phyloP scores from a whole-genome alignment of 73 alveolate genomes.

The Diophrys appendiculata region DNA sequence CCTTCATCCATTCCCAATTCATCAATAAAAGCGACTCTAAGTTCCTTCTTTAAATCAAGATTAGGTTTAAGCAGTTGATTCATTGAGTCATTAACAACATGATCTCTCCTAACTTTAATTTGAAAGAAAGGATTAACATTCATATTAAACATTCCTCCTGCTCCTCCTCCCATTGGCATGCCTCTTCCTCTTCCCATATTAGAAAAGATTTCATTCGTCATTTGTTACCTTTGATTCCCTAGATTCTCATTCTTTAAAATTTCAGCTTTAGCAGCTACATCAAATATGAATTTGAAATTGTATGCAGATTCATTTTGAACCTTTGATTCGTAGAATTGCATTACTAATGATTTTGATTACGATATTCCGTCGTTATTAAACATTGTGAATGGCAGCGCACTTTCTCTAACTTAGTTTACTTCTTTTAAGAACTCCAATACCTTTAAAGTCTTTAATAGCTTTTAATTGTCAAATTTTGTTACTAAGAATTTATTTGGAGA shows the following conservation, averaged over 20 bases:
- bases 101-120: slow-evolving; percentile 74
- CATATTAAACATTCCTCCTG: not conserved
- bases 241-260: not conserved
- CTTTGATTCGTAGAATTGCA: no score
- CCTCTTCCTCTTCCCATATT: not conserved
- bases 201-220: not conserved
- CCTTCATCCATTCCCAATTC: slow-evolving; percentile 90
- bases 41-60: slow-evolving; percentile 66
- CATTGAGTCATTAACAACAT: slow-evolving; percentile 83
- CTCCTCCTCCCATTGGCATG: not conserved
- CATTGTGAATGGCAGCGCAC: not conserved
- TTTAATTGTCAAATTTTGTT: not conserved
- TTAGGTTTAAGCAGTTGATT: slow-evolving; percentile 51
- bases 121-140: slow-evolving; percentile 35
- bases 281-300: not conserved
- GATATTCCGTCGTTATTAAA: not conserved
- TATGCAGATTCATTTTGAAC: not conserved
- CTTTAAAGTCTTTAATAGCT: not conserved
- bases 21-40: slow-evolving; percentile 66
- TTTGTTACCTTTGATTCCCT: not conserved
- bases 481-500: not conserved
- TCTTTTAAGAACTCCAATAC: not conserved
- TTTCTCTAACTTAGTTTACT: not conserved
- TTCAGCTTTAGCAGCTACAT: not conserved
- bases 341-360: not conserved